Evolutionary conservation across 495 filamentous ascomycete species (phyloP).

Genomic region (Annulohypoxylon nitens): DNA sequence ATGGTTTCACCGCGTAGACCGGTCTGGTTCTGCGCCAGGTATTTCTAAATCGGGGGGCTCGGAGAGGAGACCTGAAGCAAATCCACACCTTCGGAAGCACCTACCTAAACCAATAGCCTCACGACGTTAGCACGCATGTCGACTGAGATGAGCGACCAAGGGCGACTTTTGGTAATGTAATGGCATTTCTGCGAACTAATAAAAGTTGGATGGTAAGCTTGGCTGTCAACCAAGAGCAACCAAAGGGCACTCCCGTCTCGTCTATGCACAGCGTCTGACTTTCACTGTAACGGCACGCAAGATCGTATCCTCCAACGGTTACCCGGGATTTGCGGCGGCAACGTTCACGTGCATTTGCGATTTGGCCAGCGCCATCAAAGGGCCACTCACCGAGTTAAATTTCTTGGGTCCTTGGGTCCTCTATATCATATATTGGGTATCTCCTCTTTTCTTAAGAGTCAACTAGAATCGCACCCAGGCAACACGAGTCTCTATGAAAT

Average conservation of each 20-base stretch:
- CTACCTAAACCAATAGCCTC: slow-evolving; percentile 39
- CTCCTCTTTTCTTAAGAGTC: slow-evolving; percentile 14
- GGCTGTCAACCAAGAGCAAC: slow-evolving; percentile 24
- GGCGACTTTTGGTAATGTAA: slow-evolving; percentile 18
- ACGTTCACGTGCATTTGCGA: slow-evolving; percentile 43
- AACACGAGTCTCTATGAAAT: slow-evolving; percentile 18
- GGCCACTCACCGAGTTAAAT: slow-evolving; percentile 18
- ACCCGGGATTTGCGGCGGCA: slow-evolving; percentile 36
- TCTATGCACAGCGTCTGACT: slow-evolving; percentile 21
- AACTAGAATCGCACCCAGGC: slow-evolving; percentile 6
- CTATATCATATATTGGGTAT: slow-evolving; percentile 14
- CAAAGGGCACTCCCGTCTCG: slow-evolving; percentile 21
- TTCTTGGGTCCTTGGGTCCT: slow-evolving; percentile 1
- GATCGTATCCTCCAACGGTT: slow-evolving; percentile 35
- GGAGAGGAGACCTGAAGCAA: slow-evolving; percentile 24
- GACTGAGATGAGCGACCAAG: not conserved
- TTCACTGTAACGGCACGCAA: slow-evolving; percentile 37
- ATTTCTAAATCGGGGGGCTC: slow-evolving; percentile 27
- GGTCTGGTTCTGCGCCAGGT: slow-evolving; percentile 29
- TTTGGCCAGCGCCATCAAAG: slow-evolving; percentile 27
- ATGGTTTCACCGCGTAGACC: slow-evolving; percentile 46
- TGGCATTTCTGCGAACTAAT: slow-evolving; percentile 21
- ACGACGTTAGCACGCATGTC: slow-evolving; percentile 11
- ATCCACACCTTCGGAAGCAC: slow-evolving; percentile 41
- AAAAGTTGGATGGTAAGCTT: slow-evolving; percentile 11